Evolutionary conservation across 768 basidiomycete genomes (phyloP).

Genomic region (Coprinellus micaceus): DNA sequence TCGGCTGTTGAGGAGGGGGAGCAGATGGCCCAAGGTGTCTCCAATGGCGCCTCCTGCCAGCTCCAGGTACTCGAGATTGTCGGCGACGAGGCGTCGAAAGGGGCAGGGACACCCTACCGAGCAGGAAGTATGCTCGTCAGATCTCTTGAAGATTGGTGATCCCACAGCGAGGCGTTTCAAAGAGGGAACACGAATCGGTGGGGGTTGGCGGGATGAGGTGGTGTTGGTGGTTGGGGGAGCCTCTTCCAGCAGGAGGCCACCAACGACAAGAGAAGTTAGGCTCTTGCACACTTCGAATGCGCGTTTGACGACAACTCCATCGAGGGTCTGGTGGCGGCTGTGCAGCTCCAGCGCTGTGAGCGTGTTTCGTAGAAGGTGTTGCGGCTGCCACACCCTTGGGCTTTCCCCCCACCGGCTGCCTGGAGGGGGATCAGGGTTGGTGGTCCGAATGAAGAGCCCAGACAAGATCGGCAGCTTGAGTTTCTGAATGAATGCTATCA

Average conservation of each 20-base stretch:
- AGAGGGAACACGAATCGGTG: neutral
- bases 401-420: too few species aligned
- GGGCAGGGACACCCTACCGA: neutral
- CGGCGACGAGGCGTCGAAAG: neutral
- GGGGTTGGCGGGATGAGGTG: too few species aligned
- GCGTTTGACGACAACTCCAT: neutral
- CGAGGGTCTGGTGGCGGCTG: neutral
- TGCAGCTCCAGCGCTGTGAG: neutral
- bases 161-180: neutral
- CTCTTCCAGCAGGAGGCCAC: neutral
- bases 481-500: too few species aligned
- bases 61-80: slow-evolving; percentile 12
- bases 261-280: neutral
- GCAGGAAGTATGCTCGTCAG: too few species aligned
- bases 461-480: too few species aligned
- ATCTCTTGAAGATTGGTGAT: neutral
- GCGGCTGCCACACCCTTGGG: too few species aligned
- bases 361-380: neutral
- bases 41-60: neutral
- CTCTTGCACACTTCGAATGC: neutral
- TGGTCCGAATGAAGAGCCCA: too few species aligned
- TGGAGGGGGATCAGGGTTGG: too few species aligned
- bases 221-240: too few species aligned
- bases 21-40: too few species aligned
- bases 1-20: too few species aligned